These are phyloP conservation scores for Aspergillus chevalieri DNA, from an alignment of 2,329 filamentous ascomycete species.

Conservation along the genomic window DNA sequence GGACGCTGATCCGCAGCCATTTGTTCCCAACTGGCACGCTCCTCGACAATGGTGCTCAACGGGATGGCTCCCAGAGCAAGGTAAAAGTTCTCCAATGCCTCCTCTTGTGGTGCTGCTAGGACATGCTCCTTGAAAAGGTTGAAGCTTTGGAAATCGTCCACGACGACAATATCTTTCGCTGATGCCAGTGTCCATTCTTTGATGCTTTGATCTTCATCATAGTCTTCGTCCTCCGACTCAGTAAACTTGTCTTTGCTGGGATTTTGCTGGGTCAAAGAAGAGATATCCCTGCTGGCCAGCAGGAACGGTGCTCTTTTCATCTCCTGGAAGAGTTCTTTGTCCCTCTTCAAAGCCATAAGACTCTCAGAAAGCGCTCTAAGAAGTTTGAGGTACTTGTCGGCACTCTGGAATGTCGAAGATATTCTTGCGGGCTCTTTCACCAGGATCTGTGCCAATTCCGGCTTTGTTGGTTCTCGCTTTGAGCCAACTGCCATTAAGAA, in stretches of 20 bases:
- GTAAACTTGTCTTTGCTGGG: slow-evolving; percentile 10
- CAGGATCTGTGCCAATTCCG: slow-evolving; percentile 78
- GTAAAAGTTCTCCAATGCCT: slow-evolving; percentile 79
- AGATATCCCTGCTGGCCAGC: slow-evolving; percentile 73
- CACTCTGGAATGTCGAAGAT: slow-evolving; percentile 68
- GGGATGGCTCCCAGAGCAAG: slow-evolving; percentile 68
- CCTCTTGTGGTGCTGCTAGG: slow-evolving; percentile 84
- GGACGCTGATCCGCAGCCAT: slow-evolving; percentile 60
- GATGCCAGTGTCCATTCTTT: slow-evolving; percentile 72
- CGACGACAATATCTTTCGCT: slow-evolving; percentile 66
- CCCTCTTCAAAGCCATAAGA: slow-evolving; percentile 61
- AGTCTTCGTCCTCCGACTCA: slow-evolving; percentile 41
- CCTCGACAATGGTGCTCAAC: slow-evolving; percentile 70
- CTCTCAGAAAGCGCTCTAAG: slow-evolving; percentile 75
- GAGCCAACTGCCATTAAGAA: slow-evolving; percentile 86
- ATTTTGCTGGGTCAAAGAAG: slow-evolving; percentile 20
- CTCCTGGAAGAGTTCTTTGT: slow-evolving; percentile 69
- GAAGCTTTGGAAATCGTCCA: slow-evolving; percentile 86
- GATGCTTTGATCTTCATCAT: slow-evolving; percentile 59
- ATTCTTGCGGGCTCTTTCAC: slow-evolving; percentile 77
- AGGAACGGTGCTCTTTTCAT: slow-evolving; percentile 73
- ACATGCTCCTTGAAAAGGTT: slow-evolving; percentile 79
- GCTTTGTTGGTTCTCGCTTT: slow-evolving; percentile 81
- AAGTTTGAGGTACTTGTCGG: slow-evolving; percentile 80
- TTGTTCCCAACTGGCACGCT: slow-evolving; percentile 67